These are phyloP conservation scores for Salinomyces thailandicus DNA, from an alignment of 2,329 filamentous ascomycete genomes.

Conservation along the genomic window DNA sequence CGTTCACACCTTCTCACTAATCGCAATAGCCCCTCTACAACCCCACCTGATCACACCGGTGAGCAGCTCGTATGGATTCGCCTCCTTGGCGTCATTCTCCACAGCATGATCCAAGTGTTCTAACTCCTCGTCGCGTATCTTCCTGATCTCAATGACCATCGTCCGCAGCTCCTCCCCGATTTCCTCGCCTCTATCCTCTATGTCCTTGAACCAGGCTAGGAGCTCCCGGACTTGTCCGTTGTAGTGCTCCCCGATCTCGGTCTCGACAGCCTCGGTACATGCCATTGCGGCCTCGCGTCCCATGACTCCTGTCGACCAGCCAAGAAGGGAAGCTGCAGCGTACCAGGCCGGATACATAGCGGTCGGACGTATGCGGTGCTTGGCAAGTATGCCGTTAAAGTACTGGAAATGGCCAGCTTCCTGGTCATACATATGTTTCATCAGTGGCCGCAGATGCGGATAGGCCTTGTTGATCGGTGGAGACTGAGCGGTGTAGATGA, in stretches of 20 bases:
- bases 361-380: conserved; percentile 84
- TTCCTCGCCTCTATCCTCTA: conserved; percentile 67
- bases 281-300: conserved; percentile 95
- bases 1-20: conserved; percentile 61
- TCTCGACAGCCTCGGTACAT: conserved; percentile 96
- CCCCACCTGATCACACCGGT: conserved; percentile 82
- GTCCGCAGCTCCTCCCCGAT: conserved; percentile 66
- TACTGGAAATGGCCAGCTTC: conserved; percentile 77
- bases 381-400: conserved; percentile 73
- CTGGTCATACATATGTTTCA: conserved; percentile 98
- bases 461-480: conserved; percentile 69
- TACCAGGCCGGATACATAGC: conserved; percentile 89
- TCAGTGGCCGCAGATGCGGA: conserved; percentile 78
- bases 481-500: conserved; percentile 86
- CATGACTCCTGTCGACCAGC: conserved; percentile 81
- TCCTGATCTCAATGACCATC: conserved; percentile 62
- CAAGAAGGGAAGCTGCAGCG: conserved; percentile 65
- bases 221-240: conserved; percentile 80
- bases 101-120: conserved; percentile 95
- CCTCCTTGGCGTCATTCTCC: conserved; percentile 82
- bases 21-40: conserved; percentile 85
- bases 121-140: conserved; percentile 88
- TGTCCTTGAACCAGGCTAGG: conserved; percentile 67
- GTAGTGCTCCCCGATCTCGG: conserved; percentile 93
- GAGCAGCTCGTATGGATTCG: conserved; percentile 78